These are phyloP conservation scores for Hypoxylon intermedium DNA, from an alignment of 495 filamentous ascomycete genomes.

Conservation along the genomic window DNA sequence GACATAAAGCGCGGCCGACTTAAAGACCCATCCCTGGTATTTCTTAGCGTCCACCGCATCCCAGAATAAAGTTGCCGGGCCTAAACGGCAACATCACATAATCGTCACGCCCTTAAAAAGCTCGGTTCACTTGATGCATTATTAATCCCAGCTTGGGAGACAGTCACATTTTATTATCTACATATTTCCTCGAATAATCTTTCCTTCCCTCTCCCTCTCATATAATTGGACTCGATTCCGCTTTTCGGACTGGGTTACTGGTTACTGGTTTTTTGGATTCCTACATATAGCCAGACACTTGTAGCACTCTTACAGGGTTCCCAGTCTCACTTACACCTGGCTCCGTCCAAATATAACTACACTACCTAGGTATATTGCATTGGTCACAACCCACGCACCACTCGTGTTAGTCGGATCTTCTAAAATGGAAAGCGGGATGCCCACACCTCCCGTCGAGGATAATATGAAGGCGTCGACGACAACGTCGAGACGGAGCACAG, in stretches of 20 bases:
- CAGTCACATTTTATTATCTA: conserved; percentile 32
- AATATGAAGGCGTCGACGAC: conserved; percentile 42
- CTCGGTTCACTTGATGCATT: conserved; percentile 38
- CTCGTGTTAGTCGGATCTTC: conserved; percentile 17
- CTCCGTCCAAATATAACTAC: neutral
- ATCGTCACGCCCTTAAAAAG: conserved; percentile 41
- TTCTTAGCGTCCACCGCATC: conserved; percentile 29
- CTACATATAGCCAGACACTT: conserved; percentile 21
- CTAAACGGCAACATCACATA: conserved; percentile 42
- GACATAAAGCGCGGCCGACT: conserved; percentile 43
- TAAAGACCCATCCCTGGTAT: conserved; percentile 30
- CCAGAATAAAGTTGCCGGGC: conserved; percentile 41
- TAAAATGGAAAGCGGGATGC: conserved; percentile 54
- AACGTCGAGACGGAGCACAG: conserved; percentile 31
- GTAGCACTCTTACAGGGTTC: conserved; percentile 5
- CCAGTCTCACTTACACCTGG: conserved; percentile 25
- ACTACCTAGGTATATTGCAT: too few species aligned
- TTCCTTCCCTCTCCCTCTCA: conserved; percentile 8
- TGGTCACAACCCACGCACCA: conserved; percentile 14
- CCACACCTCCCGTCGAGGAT: conserved; percentile 57
- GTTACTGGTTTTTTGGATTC: conserved; percentile 9
- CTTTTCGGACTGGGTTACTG: conserved; percentile 7
- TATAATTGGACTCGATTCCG: conserved; percentile 7
- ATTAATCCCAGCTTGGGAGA: conserved; percentile 35
- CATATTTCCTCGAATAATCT: conserved; percentile 29